Evolutionary conservation across 208 protist genomes (phyloP), one percentile per base, ranked within the genome.

Genomic region (Crithidia fasciculata): DNA sequence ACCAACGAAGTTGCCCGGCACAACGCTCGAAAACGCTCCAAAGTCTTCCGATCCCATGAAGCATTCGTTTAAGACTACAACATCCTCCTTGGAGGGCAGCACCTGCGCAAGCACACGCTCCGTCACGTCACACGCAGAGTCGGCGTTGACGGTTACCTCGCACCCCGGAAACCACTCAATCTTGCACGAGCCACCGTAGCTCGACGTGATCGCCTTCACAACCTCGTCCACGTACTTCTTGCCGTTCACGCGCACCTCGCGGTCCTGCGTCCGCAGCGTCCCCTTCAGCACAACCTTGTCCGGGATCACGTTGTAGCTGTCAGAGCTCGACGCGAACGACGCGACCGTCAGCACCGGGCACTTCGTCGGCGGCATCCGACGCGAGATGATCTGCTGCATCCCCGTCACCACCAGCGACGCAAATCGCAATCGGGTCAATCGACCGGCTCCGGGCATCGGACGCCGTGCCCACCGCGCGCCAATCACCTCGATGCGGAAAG

Each of bases 261-360:
- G 52, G 69, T 87, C 78, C 2, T 55, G 41, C 54, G 69, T 84
- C 28, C 86, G 86, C 72, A 91, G 69, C 19, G 86, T 84, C 16
- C 83, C 76, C 19, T 81, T 82, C 62, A 92, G 36, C 50, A 75
- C 72, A 16, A 84, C 82, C 55, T 49, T 73, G 54, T 88, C 78
- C 4, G 87, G 73, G 36, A 92, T 89, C 47, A 92, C 82, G 50
- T 89, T 92, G 68, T 80, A 89, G 78, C 74, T 82, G 67, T 81
- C 80, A 19, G 69, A 80, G 57, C 75, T 76, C 37, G 84, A 76
- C 28, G 74, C 41, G 44, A 89, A 70, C 18, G 72, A 70, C 36
- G 76, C 45, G 39, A 92, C 49, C 39, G 80, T 88, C 18, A 89
- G 57, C n/a, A 92, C 80, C 0, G 87, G 87, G 12, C 82, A 80